Conservation (phyloP, 1,139 yeast genomes). For the Debaryomyces subglobosus region DNA sequence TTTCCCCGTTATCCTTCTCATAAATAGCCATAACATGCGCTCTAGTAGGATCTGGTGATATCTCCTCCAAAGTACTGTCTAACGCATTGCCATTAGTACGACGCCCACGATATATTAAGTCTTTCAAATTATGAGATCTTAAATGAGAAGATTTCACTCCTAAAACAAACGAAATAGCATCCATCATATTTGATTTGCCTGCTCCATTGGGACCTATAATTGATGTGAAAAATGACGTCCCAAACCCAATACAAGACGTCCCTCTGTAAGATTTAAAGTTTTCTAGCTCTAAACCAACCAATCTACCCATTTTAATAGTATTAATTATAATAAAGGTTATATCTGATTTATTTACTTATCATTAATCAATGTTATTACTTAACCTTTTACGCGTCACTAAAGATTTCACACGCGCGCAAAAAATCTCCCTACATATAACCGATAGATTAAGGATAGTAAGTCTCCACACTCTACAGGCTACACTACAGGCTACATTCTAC, state of each 20-base stretch:
- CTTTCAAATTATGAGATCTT: constrained; percentile 73
- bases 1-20: constrained; percentile 60
- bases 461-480: not conserved
- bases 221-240: constrained; percentile 80
- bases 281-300: constrained; percentile 71
- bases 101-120: constrained; percentile 80
- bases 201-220: constrained; percentile 98
- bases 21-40: constrained; percentile 87
- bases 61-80: constrained; percentile 19
- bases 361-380: not conserved
- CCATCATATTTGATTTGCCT: constrained; percentile 98
- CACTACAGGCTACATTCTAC: too few species aligned
- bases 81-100: constrained; percentile 20
- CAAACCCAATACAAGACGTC: constrained; percentile 75
- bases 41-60: constrained; percentile 48
- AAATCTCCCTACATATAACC: constrained; percentile 1
- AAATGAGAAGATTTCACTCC: constrained; percentile 81
- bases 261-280: constrained; percentile 94
- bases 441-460: not conserved
- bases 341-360: not conserved
- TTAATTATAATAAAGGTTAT: not conserved
- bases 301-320: constrained; percentile 65
- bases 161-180: constrained; percentile 92
- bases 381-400: not conserved
- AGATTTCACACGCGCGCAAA: not conserved